phyloP scores from a whole-genome alignment of 75 land plant genomes.

The Isoetes taiwanensis region DNA sequence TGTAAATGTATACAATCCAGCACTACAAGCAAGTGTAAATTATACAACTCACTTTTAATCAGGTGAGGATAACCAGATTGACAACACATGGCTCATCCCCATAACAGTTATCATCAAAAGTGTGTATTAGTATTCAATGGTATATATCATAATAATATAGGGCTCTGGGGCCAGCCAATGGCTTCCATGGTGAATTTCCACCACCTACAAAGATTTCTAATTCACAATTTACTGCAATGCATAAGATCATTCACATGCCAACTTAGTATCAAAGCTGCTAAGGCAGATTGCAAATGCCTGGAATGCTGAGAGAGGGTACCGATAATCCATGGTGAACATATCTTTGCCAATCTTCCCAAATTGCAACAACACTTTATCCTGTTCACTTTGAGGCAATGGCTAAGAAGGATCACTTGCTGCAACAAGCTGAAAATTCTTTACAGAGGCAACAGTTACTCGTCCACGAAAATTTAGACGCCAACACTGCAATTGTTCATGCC shows the following conservation, averaged over 20 bases:
- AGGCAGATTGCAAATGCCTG: slow-evolving; percentile 41
- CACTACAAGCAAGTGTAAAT: too few relatives aligned
- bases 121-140: too few relatives aligned
- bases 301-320: slow-evolving; percentile 40
- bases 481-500: slow-evolving; percentile 3
- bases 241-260: slow-evolving; percentile 31
- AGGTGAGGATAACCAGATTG: too few relatives aligned
- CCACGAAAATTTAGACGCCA: slow-evolving; percentile 3
- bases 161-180: too few relatives aligned
- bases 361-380: slow-evolving; percentile 32
- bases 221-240: too few relatives aligned
- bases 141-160: too few relatives aligned
- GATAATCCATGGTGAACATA: slow-evolving; percentile 42
- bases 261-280: slow-evolving; percentile 38
- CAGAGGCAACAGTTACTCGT: background rate
- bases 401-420: slow-evolving; percentile 1
- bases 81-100: too few relatives aligned
- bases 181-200: too few relatives aligned
- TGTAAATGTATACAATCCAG: too few relatives aligned
- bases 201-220: too few relatives aligned
- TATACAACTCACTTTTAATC: too few relatives aligned
- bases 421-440: slow-evolving; percentile 4
- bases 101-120: too few relatives aligned
- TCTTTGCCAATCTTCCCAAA: slow-evolving; percentile 41
- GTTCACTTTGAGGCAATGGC: slow-evolving; percentile 16